Percentiles rank a stretch among this genome's conserved stretches.
phyloP scores from a whole-genome alignment of 306 rosid genomes.

The Corylus heterophylla region DNA sequence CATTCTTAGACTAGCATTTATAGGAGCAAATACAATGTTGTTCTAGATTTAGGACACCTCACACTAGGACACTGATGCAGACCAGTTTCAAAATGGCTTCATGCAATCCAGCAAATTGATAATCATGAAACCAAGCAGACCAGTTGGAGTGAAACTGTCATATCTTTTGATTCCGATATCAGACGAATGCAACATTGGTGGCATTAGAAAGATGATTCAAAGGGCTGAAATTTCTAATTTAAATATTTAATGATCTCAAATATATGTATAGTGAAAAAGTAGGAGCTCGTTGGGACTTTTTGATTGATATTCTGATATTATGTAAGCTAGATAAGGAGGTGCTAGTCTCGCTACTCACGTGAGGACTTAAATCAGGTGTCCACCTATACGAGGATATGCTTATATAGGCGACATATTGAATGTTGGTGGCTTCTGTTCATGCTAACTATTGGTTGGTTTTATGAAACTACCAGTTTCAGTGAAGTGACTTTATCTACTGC shows the following conservation, averaged over 20 bases:
- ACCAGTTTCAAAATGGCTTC: no score
- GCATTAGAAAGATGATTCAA: no score
- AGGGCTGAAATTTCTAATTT: no score
- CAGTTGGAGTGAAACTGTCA: no score
- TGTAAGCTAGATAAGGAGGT: neutral
- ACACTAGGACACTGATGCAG: no score
- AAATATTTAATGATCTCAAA: neutral
- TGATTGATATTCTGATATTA: neutral
- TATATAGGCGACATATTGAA: neutral
- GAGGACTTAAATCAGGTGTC: neutral
- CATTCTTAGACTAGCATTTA: no score
- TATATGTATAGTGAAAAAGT: neutral
- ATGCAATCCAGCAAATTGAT: no score
- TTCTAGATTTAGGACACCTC: no score
- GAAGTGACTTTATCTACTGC: neutral
- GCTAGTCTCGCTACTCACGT: neutral
- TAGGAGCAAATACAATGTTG: no score
- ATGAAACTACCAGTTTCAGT: neutral
- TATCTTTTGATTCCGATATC: no score
- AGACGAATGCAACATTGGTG: no score
- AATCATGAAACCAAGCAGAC: no score
- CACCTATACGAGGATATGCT: neutral
- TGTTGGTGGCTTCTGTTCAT: neutral
- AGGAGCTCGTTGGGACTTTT: neutral
- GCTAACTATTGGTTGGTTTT: neutral